Evolutionary conservation across 192 early-diverging fungal species (phyloP), one percentile per base, ranked within the genome.

Genomic region (Coemansia furcata): DNA sequence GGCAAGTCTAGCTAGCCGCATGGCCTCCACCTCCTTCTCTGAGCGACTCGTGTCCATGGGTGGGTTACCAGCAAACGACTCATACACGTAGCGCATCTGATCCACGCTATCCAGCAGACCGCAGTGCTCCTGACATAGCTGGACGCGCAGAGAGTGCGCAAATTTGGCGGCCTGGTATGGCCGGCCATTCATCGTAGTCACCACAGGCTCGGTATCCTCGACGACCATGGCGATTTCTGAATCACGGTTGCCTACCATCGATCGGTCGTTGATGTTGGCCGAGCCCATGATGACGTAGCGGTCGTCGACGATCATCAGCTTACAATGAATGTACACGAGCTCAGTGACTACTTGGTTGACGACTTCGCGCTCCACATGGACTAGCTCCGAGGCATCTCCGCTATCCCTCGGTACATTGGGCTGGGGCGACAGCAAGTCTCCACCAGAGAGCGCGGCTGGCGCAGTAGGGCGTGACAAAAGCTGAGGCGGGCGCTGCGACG

Each of bases 201-300:
- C 73, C 19, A 96, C 74, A 11, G 76, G 84, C 36, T 87, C 83
- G 6, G 86, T 77, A 64, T 96, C 93, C 69, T 91, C 90, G 12
- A 96, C 82, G 17, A 94, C 64, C 61, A 93, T 89, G 43, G 93
- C 94, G 50, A 96, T 88, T 77, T 96, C 94, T 11, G 92, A 93
- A 70, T 96, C 93, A 62, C 90, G 90, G 65, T 88, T 88, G 38
- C 94, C 94, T 46, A 88, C 76, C 80, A 93, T 93, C 1, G 94
- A 96, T 5, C 94, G 90, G 80, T 96, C 94, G 72, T 96, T 96
- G 72, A 96, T 86, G 71, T 96, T 96, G 42, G 93, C 92, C 32
- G 91, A 93, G 6, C 94, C 94, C 73, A 90, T 89, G 26, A 96
- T 81, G 43, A 93, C 91, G 46, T 86, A 86, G 12, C 84, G 86